Conservation (phyloP, 1,284 basidiomycete genomes). For the Waitea zeae region DNA sequence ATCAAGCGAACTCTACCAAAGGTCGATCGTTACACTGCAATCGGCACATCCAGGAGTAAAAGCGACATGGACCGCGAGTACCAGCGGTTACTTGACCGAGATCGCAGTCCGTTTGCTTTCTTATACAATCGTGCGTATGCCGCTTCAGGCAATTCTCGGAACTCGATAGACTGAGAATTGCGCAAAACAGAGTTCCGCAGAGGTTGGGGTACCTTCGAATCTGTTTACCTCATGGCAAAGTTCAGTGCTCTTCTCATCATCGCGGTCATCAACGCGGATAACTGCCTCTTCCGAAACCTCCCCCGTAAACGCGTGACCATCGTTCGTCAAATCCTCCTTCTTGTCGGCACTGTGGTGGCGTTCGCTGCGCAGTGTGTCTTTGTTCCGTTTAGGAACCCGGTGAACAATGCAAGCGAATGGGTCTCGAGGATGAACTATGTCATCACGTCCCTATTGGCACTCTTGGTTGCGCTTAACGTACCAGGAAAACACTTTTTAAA, state of each 20-base stretch:
- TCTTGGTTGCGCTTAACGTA: conserved; percentile 37
- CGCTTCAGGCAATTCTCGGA: conserved; percentile 2
- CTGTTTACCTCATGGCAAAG: conserved; percentile 50
- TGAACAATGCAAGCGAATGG: conserved; percentile 68
- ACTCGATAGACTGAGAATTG: background rate
- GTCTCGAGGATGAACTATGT: conserved; percentile 56
- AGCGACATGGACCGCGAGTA: conserved; percentile 61
- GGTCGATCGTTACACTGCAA: conserved; percentile 54
- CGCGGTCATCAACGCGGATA: conserved; percentile 49
- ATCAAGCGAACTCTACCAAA: conserved; percentile 43
- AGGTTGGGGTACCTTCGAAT: conserved; percentile 48
- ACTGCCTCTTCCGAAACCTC: conserved; percentile 52
- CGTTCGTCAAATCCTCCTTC: conserved; percentile 46
- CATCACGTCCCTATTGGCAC: conserved; percentile 40
- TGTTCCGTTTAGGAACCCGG: conserved; percentile 53
- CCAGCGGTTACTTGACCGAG: conserved; percentile 43
- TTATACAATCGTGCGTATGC: conserved; percentile 41
- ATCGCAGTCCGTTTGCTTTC: conserved; percentile 55
- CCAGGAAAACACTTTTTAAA: conserved; percentile 34
- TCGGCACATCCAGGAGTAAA: conserved; percentile 39
- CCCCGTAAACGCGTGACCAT: conserved; percentile 32
- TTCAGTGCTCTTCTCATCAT: conserved; percentile 50
- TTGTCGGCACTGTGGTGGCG: conserved; percentile 39
- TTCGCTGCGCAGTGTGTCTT: conserved; percentile 44
- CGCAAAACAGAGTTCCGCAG: conserved; percentile 49